Evolutionary conservation across 1,284 basidiomycete genomes (phyloP).

Genomic region (Acaromyces ingoldii): DNA sequence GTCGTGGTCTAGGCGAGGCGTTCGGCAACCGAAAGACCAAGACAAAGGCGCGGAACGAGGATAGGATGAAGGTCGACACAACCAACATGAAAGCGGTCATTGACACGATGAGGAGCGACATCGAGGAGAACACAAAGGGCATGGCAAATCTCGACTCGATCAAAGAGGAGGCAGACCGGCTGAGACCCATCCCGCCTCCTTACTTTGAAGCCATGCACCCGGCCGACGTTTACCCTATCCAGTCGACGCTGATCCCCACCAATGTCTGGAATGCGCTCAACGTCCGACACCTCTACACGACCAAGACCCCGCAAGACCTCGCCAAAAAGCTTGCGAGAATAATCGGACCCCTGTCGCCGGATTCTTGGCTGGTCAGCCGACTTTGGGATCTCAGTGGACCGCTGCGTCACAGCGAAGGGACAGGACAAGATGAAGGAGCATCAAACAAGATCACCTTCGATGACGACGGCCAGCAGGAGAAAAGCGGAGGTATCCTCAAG

Average conservation of each 20-base stretch:
- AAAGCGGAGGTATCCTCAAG: conserved; percentile 10
- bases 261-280: conserved; percentile 24
- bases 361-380: conserved; percentile 21
- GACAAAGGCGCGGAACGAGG: conserved; percentile 39
- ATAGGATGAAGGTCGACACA: conserved; percentile 50
- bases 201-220: conserved; percentile 41
- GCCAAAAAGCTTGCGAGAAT: no score
- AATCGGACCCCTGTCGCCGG: background rate
- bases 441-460: conserved; percentile 1
- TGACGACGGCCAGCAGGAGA: background rate
- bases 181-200: conserved; percentile 38
- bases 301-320: conserved; percentile 8
- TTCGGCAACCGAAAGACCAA: conserved; percentile 51
- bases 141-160: conserved; percentile 17
- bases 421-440: no score
- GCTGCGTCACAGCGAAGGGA: conserved; percentile 10
- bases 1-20: conserved; percentile 43
- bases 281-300: conserved; percentile 4
- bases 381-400: conserved; percentile 18
- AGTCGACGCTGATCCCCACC: conserved; percentile 31
- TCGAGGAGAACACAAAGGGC: conserved; percentile 24
- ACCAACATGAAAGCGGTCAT: conserved; percentile 39
- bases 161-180: conserved; percentile 24
- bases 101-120: conserved; percentile 14
- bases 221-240: conserved; percentile 39